Base-by-base conservation (phyloP, 331 rosid genomes). In the Phaseolus coccineus region DNA sequence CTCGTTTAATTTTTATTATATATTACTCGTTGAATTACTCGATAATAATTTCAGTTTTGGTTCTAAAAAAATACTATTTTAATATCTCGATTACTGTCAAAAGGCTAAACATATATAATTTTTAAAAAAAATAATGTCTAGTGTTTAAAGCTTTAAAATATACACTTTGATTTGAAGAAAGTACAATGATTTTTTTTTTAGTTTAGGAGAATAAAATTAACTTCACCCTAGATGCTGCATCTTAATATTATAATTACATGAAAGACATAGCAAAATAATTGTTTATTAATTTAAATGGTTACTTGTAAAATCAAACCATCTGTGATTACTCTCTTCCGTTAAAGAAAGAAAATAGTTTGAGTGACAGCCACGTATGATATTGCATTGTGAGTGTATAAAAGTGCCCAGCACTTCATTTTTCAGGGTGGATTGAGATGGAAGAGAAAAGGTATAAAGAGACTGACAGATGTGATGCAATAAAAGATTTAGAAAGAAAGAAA, bases 331-430 rank as follows among this genome's bases (percentile, higher is more conserved):
- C 50, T 48, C 11, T 0, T 35, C 11, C n/a, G 31, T 51, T 30
- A 63, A 70, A 71, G 66, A 63, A 70, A 71, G 66, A 37, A 25
- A 68, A 9, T 3, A 27, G 2, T 27, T 52, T 27, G 66, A 59
- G 66, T 67, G 76, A 61, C 28, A 63, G 39, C 47, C 16, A 72
- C 58, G 59, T 72, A 53, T 42, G 13, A 39, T 47, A 8, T 68
- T 35, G 65, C 52, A 22, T 70, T 39, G 69, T 31, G 66, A 19
- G 0, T 16, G 3, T 15, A 16, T 4, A 50, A 42, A 42, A 42
- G 47, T 42, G 12, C 47, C 8, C 9, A 16, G 1, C 10, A 51
- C 9, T 51, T 5, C 56, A 37, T 37, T 5, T 37, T 51, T 51
- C 3, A 3, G 28, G 61, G 3, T 22, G 5, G 61, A 53, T 53